These are phyloP conservation scores for Prosopis cineraria DNA, from an alignment of 306 rosid species.

Conservation along the genomic window DNA sequence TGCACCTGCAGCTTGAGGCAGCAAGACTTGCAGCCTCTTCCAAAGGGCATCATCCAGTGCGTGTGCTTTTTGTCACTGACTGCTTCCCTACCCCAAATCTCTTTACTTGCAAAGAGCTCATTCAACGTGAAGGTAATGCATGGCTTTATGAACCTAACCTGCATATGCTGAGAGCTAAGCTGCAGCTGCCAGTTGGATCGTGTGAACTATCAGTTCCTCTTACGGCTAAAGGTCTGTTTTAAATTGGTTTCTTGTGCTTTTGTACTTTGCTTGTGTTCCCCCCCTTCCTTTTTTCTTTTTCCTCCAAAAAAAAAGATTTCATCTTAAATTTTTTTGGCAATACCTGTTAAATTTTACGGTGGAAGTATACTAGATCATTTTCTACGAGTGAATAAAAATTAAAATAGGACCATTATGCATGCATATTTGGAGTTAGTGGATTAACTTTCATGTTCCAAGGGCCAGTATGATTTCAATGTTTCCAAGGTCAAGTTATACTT, in stretches of 20 bases:
- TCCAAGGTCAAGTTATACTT: background rate
- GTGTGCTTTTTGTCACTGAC: conserved; percentile 21
- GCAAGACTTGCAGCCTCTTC: conserved; percentile 21
- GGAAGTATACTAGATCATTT: background rate
- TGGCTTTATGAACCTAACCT: conserved; percentile 21
- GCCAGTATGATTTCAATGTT: background rate
- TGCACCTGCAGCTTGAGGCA: conserved; percentile 27
- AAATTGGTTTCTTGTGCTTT: background rate
- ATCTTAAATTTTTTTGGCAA: background rate
- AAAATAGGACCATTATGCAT: background rate
- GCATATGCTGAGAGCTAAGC: conserved; percentile 50
- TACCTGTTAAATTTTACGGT: background rate
- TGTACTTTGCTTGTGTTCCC: background rate
- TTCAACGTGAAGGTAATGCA: conserved; percentile 6
- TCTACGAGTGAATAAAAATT: background rate
- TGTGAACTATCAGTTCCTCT: conserved; percentile 45
- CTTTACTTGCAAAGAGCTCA: conserved; percentile 20
- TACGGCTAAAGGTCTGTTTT: conserved; percentile 55
- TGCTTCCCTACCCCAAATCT: conserved; percentile 20
- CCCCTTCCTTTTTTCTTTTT: background rate
- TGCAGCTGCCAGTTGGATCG: conserved; percentile 55
- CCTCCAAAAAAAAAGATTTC: background rate
- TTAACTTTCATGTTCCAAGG: background rate
- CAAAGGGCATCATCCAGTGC: conserved; percentile 15
- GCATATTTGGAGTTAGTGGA: background rate